Conservation (phyloP, 225 moss, liverwort and hornwort genomes). For the Physcomitrellopsis africana region DNA sequence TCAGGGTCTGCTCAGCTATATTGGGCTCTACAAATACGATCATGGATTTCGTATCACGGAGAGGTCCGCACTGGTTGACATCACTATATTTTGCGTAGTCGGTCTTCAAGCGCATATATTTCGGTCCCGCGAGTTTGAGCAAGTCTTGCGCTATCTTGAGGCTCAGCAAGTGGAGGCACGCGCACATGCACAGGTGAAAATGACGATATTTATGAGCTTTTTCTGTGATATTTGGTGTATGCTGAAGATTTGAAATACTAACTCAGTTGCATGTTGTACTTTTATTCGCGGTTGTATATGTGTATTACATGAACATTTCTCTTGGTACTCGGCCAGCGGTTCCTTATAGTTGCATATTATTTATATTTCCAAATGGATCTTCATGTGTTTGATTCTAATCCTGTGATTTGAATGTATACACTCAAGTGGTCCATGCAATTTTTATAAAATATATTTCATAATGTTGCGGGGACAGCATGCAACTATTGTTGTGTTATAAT, state of each 20-base stretch:
- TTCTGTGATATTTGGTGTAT: constrained; percentile 8
- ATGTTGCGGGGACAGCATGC: not conserved
- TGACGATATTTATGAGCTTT: not conserved
- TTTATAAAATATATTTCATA: not conserved
- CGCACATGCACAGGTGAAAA: constrained; percentile 80
- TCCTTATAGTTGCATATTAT: not conserved
- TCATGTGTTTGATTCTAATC: constrained; percentile 7
- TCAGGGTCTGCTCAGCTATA: constrained; percentile 71
- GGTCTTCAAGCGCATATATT: constrained; percentile 92
- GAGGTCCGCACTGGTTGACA: constrained; percentile 93
- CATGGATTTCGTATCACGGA: constrained; percentile 94
- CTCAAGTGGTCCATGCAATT: not conserved
- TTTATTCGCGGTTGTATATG: not conserved
- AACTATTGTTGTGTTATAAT: not conserved
- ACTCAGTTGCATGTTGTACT: not conserved
- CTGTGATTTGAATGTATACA: not conserved
- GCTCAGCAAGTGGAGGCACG: constrained; percentile 97
- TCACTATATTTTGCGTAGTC: constrained; percentile 89
- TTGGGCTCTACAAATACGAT: constrained; percentile 91
- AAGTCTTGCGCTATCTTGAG: constrained; percentile 90
- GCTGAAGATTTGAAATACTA: constrained; percentile 10
- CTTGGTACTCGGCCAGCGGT: constrained; percentile 1
- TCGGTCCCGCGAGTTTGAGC: constrained; percentile 93
- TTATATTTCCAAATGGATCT: not conserved
- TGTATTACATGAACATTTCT: constrained; percentile 1